phyloP scores from a whole-genome alignment of 108 stramenopile genomes.

The Pseudonitzschia delicatissima region DNA sequence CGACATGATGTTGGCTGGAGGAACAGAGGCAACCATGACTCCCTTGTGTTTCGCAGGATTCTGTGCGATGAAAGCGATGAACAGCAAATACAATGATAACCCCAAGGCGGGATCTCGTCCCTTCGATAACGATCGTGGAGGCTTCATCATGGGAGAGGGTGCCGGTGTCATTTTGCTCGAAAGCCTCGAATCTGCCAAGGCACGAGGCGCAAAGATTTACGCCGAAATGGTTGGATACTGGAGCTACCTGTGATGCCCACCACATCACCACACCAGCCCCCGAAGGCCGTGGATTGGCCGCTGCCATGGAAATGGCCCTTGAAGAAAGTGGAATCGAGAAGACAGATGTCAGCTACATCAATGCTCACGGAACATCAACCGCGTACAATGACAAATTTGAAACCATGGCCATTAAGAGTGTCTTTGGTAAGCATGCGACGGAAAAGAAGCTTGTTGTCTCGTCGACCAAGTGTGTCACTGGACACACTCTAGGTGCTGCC shows the following conservation, averaged over 20 bases:
- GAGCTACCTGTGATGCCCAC: slow-evolving; percentile 95
- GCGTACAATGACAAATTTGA: slow-evolving; percentile 98
- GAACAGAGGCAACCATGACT: slow-evolving; percentile 92
- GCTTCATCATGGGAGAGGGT: slow-evolving; percentile 99
- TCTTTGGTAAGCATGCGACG: slow-evolving; percentile 89
- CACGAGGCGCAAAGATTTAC: slow-evolving; percentile 91
- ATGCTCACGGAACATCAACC: slow-evolving; percentile 97
- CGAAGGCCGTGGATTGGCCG: slow-evolving; percentile 89
- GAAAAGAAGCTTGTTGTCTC: slow-evolving; percentile 80
- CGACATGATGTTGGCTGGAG: slow-evolving; percentile 93
- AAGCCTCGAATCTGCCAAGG: slow-evolving; percentile 84
- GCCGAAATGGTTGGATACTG: slow-evolving; percentile 94
- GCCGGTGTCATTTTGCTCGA: slow-evolving; percentile 95
- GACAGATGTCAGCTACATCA: slow-evolving; percentile 85
- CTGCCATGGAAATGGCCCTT: slow-evolving; percentile 91
- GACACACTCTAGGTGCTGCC: slow-evolving; percentile 96
- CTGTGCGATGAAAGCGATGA: slow-evolving; percentile 94
- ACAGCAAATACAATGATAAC: slow-evolving; percentile 82
- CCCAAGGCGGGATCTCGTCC: slow-evolving; percentile 87
- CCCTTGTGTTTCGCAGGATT: slow-evolving; percentile 92
- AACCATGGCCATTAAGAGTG: slow-evolving; percentile 92
- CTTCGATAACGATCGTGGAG: slow-evolving; percentile 91
- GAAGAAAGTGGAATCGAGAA: slow-evolving; percentile 74
- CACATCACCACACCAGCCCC: slow-evolving; percentile 98
- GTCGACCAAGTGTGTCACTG: slow-evolving; percentile 93